Conservation (phyloP, 2,329 filamentous ascomycete genomes). For the Calonectria hongkongensis region DNA sequence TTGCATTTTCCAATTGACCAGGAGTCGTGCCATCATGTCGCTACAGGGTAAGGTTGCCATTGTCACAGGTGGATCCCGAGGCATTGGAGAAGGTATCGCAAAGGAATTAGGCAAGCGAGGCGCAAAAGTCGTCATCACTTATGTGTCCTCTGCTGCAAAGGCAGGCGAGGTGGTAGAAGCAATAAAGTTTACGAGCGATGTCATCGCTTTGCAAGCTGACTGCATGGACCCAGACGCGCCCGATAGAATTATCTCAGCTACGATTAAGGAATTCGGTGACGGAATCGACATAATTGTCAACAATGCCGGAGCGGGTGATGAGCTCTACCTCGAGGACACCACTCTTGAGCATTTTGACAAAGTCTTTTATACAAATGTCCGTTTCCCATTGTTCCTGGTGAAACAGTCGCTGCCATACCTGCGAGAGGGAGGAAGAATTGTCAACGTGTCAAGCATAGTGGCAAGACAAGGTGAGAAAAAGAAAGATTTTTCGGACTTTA, state of each 20-base stretch:
- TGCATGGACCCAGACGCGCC: neutral
- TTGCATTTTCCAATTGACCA: neutral
- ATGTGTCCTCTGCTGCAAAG: neutral
- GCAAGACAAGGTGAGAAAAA: neutral
- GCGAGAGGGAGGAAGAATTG: neutral
- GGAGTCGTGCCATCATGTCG: neutral
- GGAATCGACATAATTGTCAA: constrained; percentile 37
- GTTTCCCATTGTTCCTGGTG: constrained; percentile 52
- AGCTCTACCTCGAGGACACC: constrained; percentile 26
- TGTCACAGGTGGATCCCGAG: constrained; percentile 37
- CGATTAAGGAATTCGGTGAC: neutral
- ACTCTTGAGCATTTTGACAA: constrained; percentile 24
- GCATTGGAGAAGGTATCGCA: constrained; percentile 37
- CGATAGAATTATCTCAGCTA: neutral
- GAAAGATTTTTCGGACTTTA: too few relatives aligned
- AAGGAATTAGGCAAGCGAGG: constrained; percentile 28
- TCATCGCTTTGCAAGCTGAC: constrained; percentile 8
- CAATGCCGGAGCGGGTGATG: constrained; percentile 31
- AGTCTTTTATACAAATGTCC: constrained; percentile 28
- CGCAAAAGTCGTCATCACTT: constrained; percentile 28
- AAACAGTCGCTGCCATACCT: neutral
- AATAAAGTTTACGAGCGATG: neutral
- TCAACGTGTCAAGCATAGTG: constrained; percentile 6
- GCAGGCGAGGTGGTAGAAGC: neutral
- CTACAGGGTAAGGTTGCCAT: constrained; percentile 35